phyloP scores from a whole-genome alignment of 2,329 filamentous ascomycete genomes.

The Diaporthe australafricana region DNA sequence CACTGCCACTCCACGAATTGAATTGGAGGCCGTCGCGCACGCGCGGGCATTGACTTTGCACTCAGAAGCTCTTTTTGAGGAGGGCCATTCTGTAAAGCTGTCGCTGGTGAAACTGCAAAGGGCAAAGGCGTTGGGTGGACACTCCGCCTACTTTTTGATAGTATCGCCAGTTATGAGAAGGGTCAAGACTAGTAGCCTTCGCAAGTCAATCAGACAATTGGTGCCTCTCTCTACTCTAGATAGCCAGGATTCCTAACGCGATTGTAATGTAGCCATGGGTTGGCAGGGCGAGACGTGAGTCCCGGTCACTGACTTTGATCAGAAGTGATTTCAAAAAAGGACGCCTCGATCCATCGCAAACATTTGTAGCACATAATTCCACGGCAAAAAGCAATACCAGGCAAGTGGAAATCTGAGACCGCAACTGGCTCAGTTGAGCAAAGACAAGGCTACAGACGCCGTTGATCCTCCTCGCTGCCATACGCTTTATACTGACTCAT shows the following conservation, averaged over 20 bases:
- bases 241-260: not conserved
- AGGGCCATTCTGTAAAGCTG: not conserved
- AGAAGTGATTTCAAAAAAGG: not conserved
- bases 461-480: slow-evolving; percentile 26
- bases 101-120: not conserved
- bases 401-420: slow-evolving; percentile 20
- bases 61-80: not conserved
- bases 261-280: not conserved
- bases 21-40: slow-evolving; percentile 21
- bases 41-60: slow-evolving; percentile 6
- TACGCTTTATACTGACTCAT: slow-evolving; percentile 32
- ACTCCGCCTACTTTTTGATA: not conserved
- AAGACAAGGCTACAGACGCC: slow-evolving; percentile 35
- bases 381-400: slow-evolving; percentile 17
- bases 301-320: not conserved
- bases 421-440: slow-evolving; percentile 33
- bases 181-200: not conserved
- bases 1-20: slow-evolving; percentile 5
- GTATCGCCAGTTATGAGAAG: not conserved
- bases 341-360: slow-evolving; percentile 6
- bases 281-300: not conserved
- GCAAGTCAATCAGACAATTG: not conserved
- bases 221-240: slow-evolving; percentile 15
- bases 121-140: not conserved
- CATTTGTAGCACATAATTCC: slow-evolving; percentile 14